Base-by-base conservation (phyloP, 2,329 filamentous ascomycete species). In the Dactylellina cionopaga region DNA sequence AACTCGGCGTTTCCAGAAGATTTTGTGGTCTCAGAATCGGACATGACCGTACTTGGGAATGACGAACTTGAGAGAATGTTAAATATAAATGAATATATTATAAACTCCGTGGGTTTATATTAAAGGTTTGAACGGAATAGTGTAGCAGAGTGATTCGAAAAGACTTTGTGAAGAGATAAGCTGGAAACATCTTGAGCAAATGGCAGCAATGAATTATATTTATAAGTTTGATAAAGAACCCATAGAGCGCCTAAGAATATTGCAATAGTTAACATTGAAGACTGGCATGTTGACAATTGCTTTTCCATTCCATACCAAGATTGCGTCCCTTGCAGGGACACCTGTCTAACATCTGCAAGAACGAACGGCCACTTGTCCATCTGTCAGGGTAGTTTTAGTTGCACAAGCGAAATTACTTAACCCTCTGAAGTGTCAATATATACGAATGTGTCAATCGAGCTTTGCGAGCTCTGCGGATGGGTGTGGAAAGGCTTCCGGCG, bases 281-380 rank as follows among this genome's bases (percentile, higher is more conserved):
- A 9, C 24, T 10, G 43, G 55, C 55, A 60, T 49, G 43, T 49
- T 29, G 17, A 29, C 15, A 29, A 47, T 46, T 46, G 44, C 17
- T 2, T 25, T 10, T 11, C 17, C 55, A 29, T 60, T 60, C 59
- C 59, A 52, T 51, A 62, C 44, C 58, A 17, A 24, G 15, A 11
- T 4, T 4, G 4, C 6, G 15, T 17, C 54, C 47, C 59, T 54
- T 52, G 59, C 47, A 17, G 44, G 15, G 29, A 31, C 22, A 15
- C 41, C 17, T 37, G 5, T 5, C 13, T 22, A 13, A 24, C n/a
- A 24, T 24, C 10, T 44, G 41, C 19, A 44, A 19, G 37, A 6
- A 52, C 27, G 15, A n/a, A 22, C 29, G 29, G 3, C 7, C 25
- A 33, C 31, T 31, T 11, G 13, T 3, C 29, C 11, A 37, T 7